Percentiles rank a stretch among this genome's conserved stretches.
Conservation (phyloP, 2,329 filamentous ascomycete genomes). For the Apiospora rasikravindrae region DNA sequence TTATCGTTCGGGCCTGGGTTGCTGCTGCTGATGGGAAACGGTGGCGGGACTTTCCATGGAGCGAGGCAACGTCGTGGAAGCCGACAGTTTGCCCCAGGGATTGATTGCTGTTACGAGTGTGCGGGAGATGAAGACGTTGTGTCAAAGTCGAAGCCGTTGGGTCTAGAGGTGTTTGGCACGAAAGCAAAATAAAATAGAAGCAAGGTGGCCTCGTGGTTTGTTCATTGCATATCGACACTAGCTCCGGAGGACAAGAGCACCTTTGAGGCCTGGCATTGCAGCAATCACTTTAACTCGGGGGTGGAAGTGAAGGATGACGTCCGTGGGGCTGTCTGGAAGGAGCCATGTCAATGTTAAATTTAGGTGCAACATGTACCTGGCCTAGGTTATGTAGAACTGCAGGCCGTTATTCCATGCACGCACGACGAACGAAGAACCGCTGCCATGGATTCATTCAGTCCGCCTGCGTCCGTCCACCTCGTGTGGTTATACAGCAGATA, state of each 20-base stretch:
- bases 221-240: not conserved
- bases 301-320: conserved; percentile 16
- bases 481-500: too few species aligned
- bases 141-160: not conserved
- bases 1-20: not conserved
- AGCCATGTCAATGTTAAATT: conserved; percentile 1
- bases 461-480: not conserved
- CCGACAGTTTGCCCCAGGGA: not conserved
- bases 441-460: not conserved
- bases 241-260: not conserved
- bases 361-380: not conserved
- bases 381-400: not conserved
- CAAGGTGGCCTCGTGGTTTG: conserved; percentile 5
- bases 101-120: not conserved
- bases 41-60: not conserved
- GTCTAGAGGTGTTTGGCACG: not conserved
- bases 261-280: not conserved
- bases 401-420: not conserved
- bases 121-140: not conserved
- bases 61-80: not conserved
- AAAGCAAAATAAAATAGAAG: not conserved
- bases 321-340: conserved; percentile 3
- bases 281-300: not conserved
- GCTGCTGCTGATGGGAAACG: not conserved
- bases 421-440: not conserved